phyloP scores from a whole-genome alignment of 768 basidiomycete species.

The Lactarius sanguifluus region DNA sequence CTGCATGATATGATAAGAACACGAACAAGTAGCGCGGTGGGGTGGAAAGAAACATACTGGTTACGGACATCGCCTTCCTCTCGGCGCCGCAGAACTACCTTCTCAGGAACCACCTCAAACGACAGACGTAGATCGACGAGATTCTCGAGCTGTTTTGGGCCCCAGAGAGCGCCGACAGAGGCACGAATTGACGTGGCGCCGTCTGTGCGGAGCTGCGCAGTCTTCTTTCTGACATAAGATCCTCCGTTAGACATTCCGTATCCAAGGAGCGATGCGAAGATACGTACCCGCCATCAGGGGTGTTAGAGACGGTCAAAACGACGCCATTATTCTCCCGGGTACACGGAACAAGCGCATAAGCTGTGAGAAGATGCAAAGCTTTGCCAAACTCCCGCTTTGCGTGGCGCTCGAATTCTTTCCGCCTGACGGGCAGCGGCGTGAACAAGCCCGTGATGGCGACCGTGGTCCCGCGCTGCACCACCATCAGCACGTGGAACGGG shows the following conservation, averaged over 20 bases:
- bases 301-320: constrained; percentile 71
- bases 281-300: constrained; percentile 65
- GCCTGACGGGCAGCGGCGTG: constrained; percentile 78
- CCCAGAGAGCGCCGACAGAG: constrained; percentile 79
- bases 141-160: constrained; percentile 73
- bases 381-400: constrained; percentile 88
- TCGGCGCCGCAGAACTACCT: constrained; percentile 45
- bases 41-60: constrained; percentile 10
- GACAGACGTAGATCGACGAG: constrained; percentile 69
- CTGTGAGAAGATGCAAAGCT: constrained; percentile 74
- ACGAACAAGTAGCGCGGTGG: constrained; percentile 8
- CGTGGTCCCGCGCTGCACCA: constrained; percentile 79
- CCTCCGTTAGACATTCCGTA: background rate
- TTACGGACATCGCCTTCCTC: constrained; percentile 30
- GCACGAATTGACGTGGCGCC: constrained; percentile 61
- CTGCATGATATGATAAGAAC: constrained; percentile 27
- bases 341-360: constrained; percentile 88
- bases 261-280: background rate
- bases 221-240: constrained; percentile 49
- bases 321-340: constrained; percentile 56
- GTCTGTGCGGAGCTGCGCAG: constrained; percentile 69
- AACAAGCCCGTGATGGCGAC: constrained; percentile 72
- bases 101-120: constrained; percentile 70
- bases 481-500: background rate
- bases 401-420: constrained; percentile 89